A percentile compares a stretch with the other conserved stretches of the same genome.
These are phyloP conservation scores for Chlamydomonas applanata DNA, from an alignment of 139 green algal genomes.

Conservation along the genomic window DNA sequence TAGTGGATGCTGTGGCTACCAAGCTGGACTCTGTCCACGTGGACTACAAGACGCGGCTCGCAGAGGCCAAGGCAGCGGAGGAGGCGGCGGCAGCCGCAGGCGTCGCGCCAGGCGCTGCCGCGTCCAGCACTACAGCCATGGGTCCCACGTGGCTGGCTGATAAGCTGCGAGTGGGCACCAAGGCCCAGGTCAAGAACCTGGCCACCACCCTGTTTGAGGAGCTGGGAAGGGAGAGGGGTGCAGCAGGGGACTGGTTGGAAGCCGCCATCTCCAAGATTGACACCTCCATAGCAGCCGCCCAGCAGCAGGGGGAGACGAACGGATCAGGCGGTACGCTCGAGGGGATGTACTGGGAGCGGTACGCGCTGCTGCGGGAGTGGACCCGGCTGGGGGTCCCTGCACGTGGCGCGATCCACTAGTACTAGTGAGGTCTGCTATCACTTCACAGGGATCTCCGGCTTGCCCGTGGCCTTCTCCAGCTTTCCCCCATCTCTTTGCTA, in stretches of 20 bases:
- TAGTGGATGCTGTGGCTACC: background rate
- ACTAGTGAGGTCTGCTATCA: too few species aligned
- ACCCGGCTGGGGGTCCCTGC: background rate
- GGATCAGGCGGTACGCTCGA: background rate
- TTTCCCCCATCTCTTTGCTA: too few species aligned
- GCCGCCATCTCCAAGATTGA: background rate
- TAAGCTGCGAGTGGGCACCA: background rate
- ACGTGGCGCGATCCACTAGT: background rate
- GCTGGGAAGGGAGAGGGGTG: background rate
- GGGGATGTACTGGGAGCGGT: background rate
- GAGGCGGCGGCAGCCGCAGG: background rate
- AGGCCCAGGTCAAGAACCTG: slow-evolving; percentile 10
- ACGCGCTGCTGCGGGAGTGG: background rate
- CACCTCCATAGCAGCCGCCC: background rate
- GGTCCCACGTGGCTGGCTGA: slow-evolving; percentile 1
- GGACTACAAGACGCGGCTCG: slow-evolving; percentile 1
- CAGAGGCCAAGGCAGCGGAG: background rate
- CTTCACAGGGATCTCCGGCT: too few species aligned
- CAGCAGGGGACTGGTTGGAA: background rate
- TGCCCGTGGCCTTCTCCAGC: too few species aligned
- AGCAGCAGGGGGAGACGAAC: background rate
- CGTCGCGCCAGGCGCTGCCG: too few species aligned
- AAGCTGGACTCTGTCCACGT: background rate
- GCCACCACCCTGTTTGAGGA: slow-evolving; percentile 3
- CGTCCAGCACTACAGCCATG: background rate